These are phyloP conservation scores for Citrullus amarus DNA, from an alignment of 306 rosid genomes.

Conservation along the genomic window DNA sequence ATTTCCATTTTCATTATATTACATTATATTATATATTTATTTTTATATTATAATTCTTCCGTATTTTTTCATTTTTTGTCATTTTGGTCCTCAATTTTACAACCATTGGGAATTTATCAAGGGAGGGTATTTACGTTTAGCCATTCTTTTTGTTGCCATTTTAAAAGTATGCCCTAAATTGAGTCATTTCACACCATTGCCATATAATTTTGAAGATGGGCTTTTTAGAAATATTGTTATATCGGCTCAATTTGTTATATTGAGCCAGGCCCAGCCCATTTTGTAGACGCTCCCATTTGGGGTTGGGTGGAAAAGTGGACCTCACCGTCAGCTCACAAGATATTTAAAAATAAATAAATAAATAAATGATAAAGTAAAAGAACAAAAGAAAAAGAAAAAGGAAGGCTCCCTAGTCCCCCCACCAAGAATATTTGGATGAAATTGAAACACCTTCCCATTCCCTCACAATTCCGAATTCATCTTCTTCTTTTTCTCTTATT, in stretches of 20 bases:
- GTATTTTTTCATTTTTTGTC: no score
- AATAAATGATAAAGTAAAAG: background rate
- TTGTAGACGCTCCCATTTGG: background rate
- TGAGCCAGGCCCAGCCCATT: background rate
- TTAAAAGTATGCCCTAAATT: no score
- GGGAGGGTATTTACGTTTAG: no score
- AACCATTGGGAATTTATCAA: no score
- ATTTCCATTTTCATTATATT: no score
- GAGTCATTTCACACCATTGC: no score
- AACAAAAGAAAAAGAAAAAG: background rate
- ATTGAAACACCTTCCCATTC: slow-evolving; percentile 1
- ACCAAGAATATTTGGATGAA: slow-evolving; percentile 9
- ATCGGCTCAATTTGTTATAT: background rate
- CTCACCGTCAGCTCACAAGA: background rate
- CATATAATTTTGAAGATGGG: no score
- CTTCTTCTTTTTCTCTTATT: background rate
- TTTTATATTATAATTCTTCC: no score
- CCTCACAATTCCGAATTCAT: background rate
- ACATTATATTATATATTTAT: no score
- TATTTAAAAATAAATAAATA: background rate
- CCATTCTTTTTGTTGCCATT: no score
- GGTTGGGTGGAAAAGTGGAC: background rate
- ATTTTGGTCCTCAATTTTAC: no score
- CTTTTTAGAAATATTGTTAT: no score
- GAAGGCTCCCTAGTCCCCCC: background rate